Evolutionary conservation across 2,329 filamentous ascomycete genomes (phyloP).

Genomic region (Talaromyces albobiverticillius): DNA sequence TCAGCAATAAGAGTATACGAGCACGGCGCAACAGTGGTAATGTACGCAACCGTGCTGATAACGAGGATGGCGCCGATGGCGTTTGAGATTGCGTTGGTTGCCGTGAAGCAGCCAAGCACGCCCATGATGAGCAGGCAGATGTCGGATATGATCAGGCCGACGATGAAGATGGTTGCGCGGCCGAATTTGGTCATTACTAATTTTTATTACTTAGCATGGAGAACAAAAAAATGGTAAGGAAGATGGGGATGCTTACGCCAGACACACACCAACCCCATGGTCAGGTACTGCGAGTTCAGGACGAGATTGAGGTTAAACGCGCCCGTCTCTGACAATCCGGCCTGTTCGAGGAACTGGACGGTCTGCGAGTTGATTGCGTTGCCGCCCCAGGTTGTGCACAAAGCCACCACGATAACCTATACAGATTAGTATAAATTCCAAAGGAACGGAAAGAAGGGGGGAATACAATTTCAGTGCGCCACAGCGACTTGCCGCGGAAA

Average conservation of each 20-base stretch:
- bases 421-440: neutral
- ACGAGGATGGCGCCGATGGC: conserved; percentile 83
- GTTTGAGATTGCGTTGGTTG: conserved; percentile 60
- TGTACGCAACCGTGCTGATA: conserved; percentile 76
- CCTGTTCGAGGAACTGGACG: conserved; percentile 58
- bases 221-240: conserved; percentile 74
- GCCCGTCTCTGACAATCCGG: conserved; percentile 48
- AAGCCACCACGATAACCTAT: conserved; percentile 52
- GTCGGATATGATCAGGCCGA: conserved; percentile 71
- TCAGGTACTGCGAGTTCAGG: conserved; percentile 47
- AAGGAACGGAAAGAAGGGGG: neutral
- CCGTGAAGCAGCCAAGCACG: conserved; percentile 53
- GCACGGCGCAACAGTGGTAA: conserved; percentile 82
- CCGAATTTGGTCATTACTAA: conserved; percentile 67
- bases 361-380: conserved; percentile 64
- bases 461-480: conserved; percentile 71
- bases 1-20: conserved; percentile 86
- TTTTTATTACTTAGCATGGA: conserved; percentile 69
- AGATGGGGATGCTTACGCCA: conserved; percentile 49
- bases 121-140: conserved; percentile 77
- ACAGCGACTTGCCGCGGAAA: conserved; percentile 73
- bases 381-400: conserved; percentile 62
- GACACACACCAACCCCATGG: too few relatives aligned
- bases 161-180: conserved; percentile 71
- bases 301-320: conserved; percentile 58